Evolutionary conservation across 164 flowering plant genomes (phyloP).

Genomic region (Annona cherimola): DNA sequence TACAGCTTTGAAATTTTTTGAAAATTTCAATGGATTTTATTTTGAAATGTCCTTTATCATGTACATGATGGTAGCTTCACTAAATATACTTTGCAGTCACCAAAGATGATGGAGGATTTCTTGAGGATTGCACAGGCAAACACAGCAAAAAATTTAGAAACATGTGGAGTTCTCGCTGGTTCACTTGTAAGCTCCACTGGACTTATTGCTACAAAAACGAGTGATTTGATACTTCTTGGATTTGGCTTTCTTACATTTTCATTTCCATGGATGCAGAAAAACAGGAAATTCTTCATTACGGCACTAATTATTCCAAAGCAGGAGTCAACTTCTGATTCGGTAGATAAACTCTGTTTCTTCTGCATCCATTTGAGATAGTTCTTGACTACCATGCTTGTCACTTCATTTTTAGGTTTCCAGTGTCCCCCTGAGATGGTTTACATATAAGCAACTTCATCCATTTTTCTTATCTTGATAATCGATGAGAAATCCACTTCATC

Average conservation of each 20-base stretch:
- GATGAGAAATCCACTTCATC: no score
- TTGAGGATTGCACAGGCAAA: conserved; percentile 74
- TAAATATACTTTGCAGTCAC: conserved; percentile 50
- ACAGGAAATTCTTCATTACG: conserved; percentile 79
- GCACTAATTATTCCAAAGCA: conserved; percentile 90
- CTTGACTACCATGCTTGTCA: no score
- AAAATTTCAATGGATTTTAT: background rate
- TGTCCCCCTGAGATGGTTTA: no score
- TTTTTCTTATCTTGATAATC: no score
- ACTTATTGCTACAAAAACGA: background rate
- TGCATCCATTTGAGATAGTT: no score
- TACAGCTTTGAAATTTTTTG: background rate
- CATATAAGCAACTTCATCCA: no score
- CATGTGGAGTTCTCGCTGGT: conserved; percentile 97
- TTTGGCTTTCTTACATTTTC: conserved; percentile 2
- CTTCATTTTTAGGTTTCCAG: no score
- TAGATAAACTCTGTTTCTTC: conserved; percentile 22
- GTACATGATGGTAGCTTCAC: conserved; percentile 14
- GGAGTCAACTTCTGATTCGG: conserved; percentile 97
- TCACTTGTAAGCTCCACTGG: conserved; percentile 56
- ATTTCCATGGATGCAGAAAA: conserved; percentile 55
- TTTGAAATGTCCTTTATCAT: background rate
- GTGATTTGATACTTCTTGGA: background rate
- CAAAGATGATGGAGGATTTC: conserved; percentile 78
- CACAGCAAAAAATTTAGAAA: conserved; percentile 77